Base-by-base conservation (phyloP, 768 basidiomycete species). In the Boletus vermiculosoides region DNA sequence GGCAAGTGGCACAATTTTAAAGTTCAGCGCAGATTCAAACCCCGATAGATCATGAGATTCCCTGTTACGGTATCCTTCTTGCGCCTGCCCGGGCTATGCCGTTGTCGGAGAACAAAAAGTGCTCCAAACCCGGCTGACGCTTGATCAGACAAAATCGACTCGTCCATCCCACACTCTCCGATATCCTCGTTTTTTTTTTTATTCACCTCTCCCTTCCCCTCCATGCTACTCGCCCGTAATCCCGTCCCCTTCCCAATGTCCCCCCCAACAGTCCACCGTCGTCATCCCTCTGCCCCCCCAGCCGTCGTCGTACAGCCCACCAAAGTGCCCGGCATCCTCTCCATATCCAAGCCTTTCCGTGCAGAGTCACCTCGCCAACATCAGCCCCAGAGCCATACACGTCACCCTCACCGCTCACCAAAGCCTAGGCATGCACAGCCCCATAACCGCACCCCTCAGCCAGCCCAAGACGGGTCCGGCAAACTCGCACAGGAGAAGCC, bases 251-350 rank as follows among this genome's bases (percentile, higher is more conserved):
- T 65, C 36, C 66, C 71, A 47, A 70, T 71, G 67, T 62, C 67
- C 8, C 74, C 64, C 23, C 64, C 66, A 9, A 58, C 61, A 40
- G 68, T 76, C 22, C 88, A 88, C 70, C 77, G 83, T 58, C 78
- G 89, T 52, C 82, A 84, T 66, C 84, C 88, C 20, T 89, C 88
- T 0, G 88, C 88, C 0, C 85, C 86, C 9, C 81, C 83, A 0
- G 78, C 83, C 36, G 81, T 86, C 64, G 78, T 85, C 58, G 83
- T 88, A 5, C 86, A 88, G 69, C 83, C 89, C 4, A 88, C 89
- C 13, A 80, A 80, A 53, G 88, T 83, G 0, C 89, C 88, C 0
- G 89, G 89, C 67, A 78, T 91, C 10, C 80, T 91, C 50, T 81
- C 84, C 47, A 78, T 91, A 49, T 83, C 86, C 52, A 87, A 84